A percentile compares a stretch with the other conserved stretches of the same genome.
phyloP scores from a whole-genome alignment of 371 early-diverging fungal species.

The Rhizomucor pusillus region DNA sequence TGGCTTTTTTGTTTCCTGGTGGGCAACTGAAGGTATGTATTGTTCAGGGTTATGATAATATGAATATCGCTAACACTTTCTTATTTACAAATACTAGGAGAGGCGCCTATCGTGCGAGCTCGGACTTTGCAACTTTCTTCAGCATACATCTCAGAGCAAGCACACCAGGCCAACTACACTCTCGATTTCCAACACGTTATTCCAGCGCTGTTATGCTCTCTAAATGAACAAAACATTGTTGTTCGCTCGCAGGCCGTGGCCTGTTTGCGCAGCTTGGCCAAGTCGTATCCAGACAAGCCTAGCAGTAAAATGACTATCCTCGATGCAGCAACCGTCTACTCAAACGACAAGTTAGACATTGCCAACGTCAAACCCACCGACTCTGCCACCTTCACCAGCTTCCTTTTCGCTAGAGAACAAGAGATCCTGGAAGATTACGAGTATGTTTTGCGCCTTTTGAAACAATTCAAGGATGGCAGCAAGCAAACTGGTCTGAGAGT shows the following conservation, averaged over 20 bases:
- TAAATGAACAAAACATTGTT: slow-evolving; percentile 47
- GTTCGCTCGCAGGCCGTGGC: slow-evolving; percentile 60
- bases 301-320: slow-evolving; percentile 42
- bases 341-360: slow-evolving; percentile 28
- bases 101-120: slow-evolving; percentile 29
- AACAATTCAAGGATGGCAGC: slow-evolving; percentile 27
- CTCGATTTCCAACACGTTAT: slow-evolving; percentile 81
- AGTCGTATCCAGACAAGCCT: slow-evolving; percentile 47
- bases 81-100: too few species aligned
- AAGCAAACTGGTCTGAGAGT: slow-evolving; percentile 16
- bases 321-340: slow-evolving; percentile 48
- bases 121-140: slow-evolving; percentile 66
- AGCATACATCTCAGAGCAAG: slow-evolving; percentile 53
- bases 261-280: slow-evolving; percentile 53
- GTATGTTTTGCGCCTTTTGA: slow-evolving; percentile 26
- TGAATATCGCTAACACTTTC: too few species aligned
- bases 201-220: slow-evolving; percentile 69
- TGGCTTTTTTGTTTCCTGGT: slow-evolving; percentile 58
- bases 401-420: slow-evolving; percentile 35
- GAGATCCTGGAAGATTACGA: slow-evolving; percentile 36
- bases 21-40: slow-evolving; percentile 48
- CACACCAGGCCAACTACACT: slow-evolving; percentile 18
- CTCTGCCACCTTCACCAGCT: slow-evolving; percentile 51
- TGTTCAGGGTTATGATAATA: slow-evolving; percentile 11
- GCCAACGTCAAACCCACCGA: slow-evolving; percentile 52